Base-by-base conservation (phyloP, 805 yeast genomes). In the Candida schatavii region DNA sequence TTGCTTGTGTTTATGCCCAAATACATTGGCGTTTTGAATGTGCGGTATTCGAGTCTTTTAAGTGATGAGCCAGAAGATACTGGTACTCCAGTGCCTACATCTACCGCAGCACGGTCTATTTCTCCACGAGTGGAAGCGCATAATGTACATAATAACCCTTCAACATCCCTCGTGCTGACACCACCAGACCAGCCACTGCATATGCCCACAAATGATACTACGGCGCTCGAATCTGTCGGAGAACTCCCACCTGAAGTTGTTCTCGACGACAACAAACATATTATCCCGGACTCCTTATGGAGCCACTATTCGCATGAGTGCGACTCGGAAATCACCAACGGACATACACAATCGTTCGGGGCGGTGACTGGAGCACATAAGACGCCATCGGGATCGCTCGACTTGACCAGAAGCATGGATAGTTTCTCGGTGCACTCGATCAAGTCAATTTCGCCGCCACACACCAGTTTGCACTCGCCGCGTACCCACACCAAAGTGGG, bases 1-100 rank as follows among this genome's bases (percentile, higher is more conserved):
- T 68, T 93, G 31, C 70, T 89, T 43, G 72, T 74, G 48, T 93
- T 86, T 62, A 85, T 93, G 96, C 99, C 99, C 2, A 78, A 80
- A 48, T 93, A 93, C 61, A 87, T 91, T 41, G 99, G 99, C 5
- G 97, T 91, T 1, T 68, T 91, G 42, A 91, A 91, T 59, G 98
- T 91, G 3, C 75, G 98, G 44, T 91, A 89, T 57, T 71, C 78
- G 42, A 75, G 80, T 46, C 61, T 74, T 28, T 57, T 69, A 7
- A 57, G 57, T 20, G 72, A 66, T 40, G 62, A 54, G 14, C 22
- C 17, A 11, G 18, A 15, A 11, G 21, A 31, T 13, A 17, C 35
- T n/a, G 13, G 10, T 14, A 31, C 9, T 6, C 22, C 9, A 6
- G 35, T 14, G 19, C 35, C 21, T n/a, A 7, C 27, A 23, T 23